phyloP scores from a whole-genome alignment of 768 basidiomycete genomes.

The Boletus edulis region DNA sequence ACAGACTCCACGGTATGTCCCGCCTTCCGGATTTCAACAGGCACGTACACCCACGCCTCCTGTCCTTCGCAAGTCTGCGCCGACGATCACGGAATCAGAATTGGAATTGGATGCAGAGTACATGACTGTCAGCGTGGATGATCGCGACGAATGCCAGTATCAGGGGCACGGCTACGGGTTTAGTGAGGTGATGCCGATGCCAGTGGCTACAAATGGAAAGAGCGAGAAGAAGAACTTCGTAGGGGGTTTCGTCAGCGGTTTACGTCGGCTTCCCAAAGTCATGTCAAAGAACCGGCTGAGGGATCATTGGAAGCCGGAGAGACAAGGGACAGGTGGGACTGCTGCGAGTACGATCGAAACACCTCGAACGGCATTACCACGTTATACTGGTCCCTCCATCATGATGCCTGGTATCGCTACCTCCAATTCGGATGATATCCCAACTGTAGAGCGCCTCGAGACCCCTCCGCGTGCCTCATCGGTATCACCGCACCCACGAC shows the following conservation, averaged over 20 bases:
- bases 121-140: conserved; percentile 32
- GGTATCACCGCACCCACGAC: conserved; percentile 21
- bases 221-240: conserved; percentile 32
- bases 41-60: conserved; percentile 26
- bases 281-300: conserved; percentile 31
- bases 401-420: conserved; percentile 12
- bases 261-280: conserved; percentile 32
- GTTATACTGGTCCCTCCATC: conserved; percentile 19
- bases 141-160: conserved; percentile 18
- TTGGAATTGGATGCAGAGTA: conserved; percentile 33
- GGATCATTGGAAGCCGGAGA: conserved; percentile 23
- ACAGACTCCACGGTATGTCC: conserved; percentile 24
- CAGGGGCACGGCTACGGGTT: conserved; percentile 22
- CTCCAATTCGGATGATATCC: conserved; percentile 29
- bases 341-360: conserved; percentile 7
- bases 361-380: conserved; percentile 14
- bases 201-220: conserved; percentile 22
- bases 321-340: conserved; percentile 11
- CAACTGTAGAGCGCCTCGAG: conserved; percentile 28
- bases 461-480: conserved; percentile 25
- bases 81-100: conserved; percentile 32
- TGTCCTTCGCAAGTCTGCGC: conserved; percentile 25
- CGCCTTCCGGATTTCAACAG: conserved; percentile 19
- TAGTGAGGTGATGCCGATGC: conserved; percentile 18
- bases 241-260: conserved; percentile 30